Evolutionary conservation across 1,284 basidiomycete genomes (phyloP).

Genomic region (Ustilago cynodontis): DNA sequence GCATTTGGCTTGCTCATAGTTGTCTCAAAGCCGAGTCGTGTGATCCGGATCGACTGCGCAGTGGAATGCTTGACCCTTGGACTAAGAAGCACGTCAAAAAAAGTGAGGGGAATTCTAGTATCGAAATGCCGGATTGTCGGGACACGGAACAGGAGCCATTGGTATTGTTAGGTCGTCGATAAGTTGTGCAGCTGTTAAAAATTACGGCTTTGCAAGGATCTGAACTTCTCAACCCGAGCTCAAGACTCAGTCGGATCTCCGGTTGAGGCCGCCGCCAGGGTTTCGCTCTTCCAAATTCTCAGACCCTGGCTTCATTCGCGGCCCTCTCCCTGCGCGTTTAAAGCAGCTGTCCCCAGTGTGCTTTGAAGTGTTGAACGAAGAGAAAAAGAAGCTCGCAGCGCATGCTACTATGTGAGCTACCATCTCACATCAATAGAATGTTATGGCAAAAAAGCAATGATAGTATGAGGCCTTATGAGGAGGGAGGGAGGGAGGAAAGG

Average conservation of each 20-base stretch:
- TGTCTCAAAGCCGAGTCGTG: neutral
- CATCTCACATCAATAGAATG: neutral
- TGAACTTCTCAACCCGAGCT: neutral
- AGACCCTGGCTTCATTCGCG: neutral
- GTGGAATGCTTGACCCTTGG: neutral
- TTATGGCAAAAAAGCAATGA: neutral
- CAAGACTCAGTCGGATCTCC: slow-evolving; percentile 17
- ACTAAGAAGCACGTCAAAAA: slow-evolving; percentile 12
- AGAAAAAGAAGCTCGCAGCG: neutral
- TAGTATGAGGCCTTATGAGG: neutral
- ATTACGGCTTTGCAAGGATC: slow-evolving; percentile 34
- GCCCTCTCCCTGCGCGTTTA: no score
- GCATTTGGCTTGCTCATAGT: slow-evolving; percentile 34
- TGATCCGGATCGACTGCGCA: neutral
- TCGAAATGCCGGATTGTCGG: neutral
- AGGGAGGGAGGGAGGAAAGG: neutral
- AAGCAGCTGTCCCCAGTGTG: no score
- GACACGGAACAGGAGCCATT: slow-evolving; percentile 8
- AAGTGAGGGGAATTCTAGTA: slow-evolving; percentile 31
- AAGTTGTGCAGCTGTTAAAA: neutral
- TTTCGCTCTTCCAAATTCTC: neutral
- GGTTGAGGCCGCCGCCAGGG: slow-evolving; percentile 33
- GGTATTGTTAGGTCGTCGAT: neutral
- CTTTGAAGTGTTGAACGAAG: neutral
- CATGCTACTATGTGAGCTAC: neutral